Base-by-base conservation (phyloP, 345 rosid genomes). In the Brassica rapa region DNA sequence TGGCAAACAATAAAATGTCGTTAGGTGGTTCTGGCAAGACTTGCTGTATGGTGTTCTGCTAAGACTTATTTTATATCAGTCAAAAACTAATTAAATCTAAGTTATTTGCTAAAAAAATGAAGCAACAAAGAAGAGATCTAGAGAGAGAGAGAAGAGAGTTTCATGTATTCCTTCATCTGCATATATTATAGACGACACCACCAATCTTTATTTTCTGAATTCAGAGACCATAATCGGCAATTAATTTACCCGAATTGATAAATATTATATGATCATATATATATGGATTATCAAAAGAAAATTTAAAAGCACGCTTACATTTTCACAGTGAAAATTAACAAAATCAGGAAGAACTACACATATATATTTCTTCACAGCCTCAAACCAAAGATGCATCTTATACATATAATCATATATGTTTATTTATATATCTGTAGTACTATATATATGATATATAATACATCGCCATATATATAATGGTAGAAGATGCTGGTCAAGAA, bases 371-470 rank as follows among this genome's bases (percentile, higher is more conserved):
- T 57, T 66, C 27, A 75, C 25, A 66, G 25, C 57, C 46, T 71
- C 81, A 72, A 66, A 66, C 73, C 68, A 78, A 61, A 43, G 53
- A 78, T 30, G 67, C 56, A 72, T 56, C n/a, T 43, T 43, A 43
- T 43, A 11, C 9, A 32, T 32, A 32, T 37, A 43, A 68, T 30
- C 74, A 32, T 35, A 62, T 35, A 51, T 15, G 15, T 43, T 41
- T 41, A 41, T 41, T 41, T 41, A 41, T 41, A 41, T 11, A 41
- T 27, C 30, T 10, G 49, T 11, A 43, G 55, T 14, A 46, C 55
- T 46, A 46, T 46, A 46, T 43, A 12, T 41, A 41, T 46, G 16
- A 46, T 46, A 46, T 46, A 46, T 46, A 46, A 46, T 14, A 46
- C 16, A 46, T 46, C 55, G 6, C 55, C 16, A 46, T 46, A 46